Percentiles rank a stretch among this genome's conserved stretches.
Conservation (phyloP, 768 basidiomycete species). For the Rhizopogon rudus region DNA sequence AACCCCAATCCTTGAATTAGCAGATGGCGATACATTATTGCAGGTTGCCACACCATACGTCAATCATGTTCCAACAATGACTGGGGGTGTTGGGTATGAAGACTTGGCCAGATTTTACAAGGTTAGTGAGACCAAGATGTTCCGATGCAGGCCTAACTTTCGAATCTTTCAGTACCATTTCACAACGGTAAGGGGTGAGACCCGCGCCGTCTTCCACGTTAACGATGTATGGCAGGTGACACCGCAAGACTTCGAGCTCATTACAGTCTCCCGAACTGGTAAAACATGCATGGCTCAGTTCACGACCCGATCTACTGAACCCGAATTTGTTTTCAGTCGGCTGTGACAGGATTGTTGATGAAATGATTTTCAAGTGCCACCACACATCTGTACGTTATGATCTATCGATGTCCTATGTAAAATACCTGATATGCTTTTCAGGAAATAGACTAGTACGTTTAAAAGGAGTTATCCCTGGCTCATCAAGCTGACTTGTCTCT, state of each 20-base stretch:
- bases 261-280: slow-evolving; percentile 39
- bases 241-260: slow-evolving; percentile 35
- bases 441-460: slow-evolving; percentile 38
- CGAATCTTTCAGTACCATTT: slow-evolving; percentile 30
- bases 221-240: slow-evolving; percentile 24
- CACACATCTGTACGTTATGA: slow-evolving; percentile 29
- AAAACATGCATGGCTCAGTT: slow-evolving; percentile 2
- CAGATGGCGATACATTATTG: not conserved
- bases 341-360: slow-evolving; percentile 41
- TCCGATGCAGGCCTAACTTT: not conserved
- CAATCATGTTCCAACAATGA: slow-evolving; percentile 40
- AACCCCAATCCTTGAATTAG: not conserved
- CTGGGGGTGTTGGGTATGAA: slow-evolving; percentile 40
- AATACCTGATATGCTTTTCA: slow-evolving; percentile 6
- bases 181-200: slow-evolving; percentile 20
- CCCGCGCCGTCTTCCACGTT: not conserved
- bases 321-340: slow-evolving; percentile 22
- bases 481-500: not conserved
- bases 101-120: slow-evolving; percentile 43
- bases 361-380: slow-evolving; percentile 40
- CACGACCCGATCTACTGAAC: not conserved
- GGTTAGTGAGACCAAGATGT: slow-evolving; percentile 15
- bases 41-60: slow-evolving; percentile 38
- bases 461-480: not conserved
- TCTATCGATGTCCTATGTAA: not conserved